phyloP scores from a whole-genome alignment of 1,139 yeast species.

The Debaryomyces psychrophilus region DNA sequence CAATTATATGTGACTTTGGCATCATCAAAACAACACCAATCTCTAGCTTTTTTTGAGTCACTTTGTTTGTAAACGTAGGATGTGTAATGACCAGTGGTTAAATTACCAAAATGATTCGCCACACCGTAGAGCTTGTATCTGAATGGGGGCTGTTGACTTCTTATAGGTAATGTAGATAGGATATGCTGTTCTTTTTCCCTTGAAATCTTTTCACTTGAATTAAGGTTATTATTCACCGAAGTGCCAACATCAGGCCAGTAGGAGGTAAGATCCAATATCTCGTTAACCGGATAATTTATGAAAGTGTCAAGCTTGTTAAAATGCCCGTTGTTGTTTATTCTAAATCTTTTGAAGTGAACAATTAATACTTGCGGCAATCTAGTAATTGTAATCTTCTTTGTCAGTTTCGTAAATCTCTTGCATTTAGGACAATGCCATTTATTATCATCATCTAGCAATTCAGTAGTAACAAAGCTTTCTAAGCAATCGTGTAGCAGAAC shows the following conservation, averaged over 20 bases:
- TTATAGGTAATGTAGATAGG: slow-evolving; percentile 57
- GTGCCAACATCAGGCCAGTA: slow-evolving; percentile 73
- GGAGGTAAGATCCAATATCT: slow-evolving; percentile 63
- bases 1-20: slow-evolving; percentile 53
- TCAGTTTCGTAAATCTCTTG: slow-evolving; percentile 63
- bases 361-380: slow-evolving; percentile 74
- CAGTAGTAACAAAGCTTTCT: slow-evolving; percentile 67
- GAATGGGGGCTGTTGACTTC: slow-evolving; percentile 84
- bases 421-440: slow-evolving; percentile 92
- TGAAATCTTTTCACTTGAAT: slow-evolving; percentile 26
- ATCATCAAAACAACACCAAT: slow-evolving; percentile 83
- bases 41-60: slow-evolving; percentile 37
- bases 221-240: slow-evolving; percentile 22
- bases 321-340: slow-evolving; percentile 46
- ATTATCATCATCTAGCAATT: slow-evolving; percentile 75
- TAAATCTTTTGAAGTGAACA: slow-evolving; percentile 80
- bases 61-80: slow-evolving; percentile 69
- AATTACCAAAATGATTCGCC: slow-evolving; percentile 81
- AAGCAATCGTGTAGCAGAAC: slow-evolving; percentile 66
- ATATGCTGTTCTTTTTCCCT: slow-evolving; percentile 46
- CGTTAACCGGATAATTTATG: slow-evolving; percentile 61
- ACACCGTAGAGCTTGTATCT: slow-evolving; percentile 79
- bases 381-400: slow-evolving; percentile 69
- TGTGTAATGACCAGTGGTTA: slow-evolving; percentile 92
- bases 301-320: slow-evolving; percentile 64